Evolutionary conservation across 352 stramenopile genomes (phyloP).

Genomic region (Phytophthora europaea): DNA sequence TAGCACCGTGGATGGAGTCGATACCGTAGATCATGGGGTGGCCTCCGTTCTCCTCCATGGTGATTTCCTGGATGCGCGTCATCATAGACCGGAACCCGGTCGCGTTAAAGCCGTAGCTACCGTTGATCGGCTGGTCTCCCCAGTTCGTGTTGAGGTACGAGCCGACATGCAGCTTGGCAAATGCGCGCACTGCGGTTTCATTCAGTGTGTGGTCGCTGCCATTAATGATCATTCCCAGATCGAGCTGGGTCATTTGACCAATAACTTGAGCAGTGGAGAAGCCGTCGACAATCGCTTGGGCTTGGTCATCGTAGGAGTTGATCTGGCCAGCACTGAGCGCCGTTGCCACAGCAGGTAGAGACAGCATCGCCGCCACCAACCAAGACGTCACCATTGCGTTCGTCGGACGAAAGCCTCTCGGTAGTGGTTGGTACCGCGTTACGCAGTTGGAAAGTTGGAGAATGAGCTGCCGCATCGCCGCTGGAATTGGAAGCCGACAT

Average conservation of each 20-base stretch:
- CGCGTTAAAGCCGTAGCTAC: slow-evolving; percentile 57
- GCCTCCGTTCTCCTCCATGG: slow-evolving; percentile 43
- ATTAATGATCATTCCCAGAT: slow-evolving; percentile 51
- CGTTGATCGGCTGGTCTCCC: slow-evolving; percentile 36
- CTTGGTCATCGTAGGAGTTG: slow-evolving; percentile 36
- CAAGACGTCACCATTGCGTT: slow-evolving; percentile 10
- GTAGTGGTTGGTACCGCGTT: background rate
- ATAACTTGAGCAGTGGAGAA: slow-evolving; percentile 47
- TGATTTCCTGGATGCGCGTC: slow-evolving; percentile 80
- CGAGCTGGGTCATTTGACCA: slow-evolving; percentile 92
- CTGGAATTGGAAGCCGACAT: background rate
- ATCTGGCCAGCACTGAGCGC: slow-evolving; percentile 10
- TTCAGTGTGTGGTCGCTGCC: slow-evolving; percentile 53
- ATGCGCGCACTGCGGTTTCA: slow-evolving; percentile 57
- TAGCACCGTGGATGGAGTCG: slow-evolving; percentile 91
- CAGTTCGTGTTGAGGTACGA: slow-evolving; percentile 88
- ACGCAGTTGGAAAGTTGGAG: slow-evolving; percentile 4
- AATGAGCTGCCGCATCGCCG: background rate
- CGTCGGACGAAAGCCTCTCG: background rate
- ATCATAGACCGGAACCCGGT: slow-evolving; percentile 75
- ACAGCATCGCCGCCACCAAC: slow-evolving; percentile 7
- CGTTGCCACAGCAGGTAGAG: background rate
- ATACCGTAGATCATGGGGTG: slow-evolving; percentile 82
- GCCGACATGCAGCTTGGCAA: slow-evolving; percentile 79
- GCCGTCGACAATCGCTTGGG: slow-evolving; percentile 44